These are phyloP conservation scores for Udeniomyces megalosporus DNA, from an alignment of 768 basidiomycete genomes.

Conservation along the genomic window DNA sequence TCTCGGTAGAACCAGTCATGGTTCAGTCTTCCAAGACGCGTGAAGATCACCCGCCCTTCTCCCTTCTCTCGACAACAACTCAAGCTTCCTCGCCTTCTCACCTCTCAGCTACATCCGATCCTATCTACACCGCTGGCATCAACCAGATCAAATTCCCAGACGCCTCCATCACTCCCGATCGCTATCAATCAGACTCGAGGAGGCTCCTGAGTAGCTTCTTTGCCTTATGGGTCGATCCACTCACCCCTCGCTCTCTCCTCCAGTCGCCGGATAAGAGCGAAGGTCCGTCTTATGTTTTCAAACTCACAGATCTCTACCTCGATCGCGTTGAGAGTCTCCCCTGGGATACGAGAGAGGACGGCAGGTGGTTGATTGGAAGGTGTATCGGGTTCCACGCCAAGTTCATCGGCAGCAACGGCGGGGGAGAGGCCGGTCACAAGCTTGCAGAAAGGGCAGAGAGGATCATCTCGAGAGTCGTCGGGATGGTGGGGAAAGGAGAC, in stretches of 20 bases:
- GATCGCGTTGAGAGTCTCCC: not conserved
- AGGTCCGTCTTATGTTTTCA: conserved; percentile 1
- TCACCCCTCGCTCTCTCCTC: not conserved
- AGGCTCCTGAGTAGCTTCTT: conserved; percentile 5
- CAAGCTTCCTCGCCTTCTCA: too few species aligned
- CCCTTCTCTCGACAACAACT: too few species aligned
- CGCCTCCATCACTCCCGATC: not conserved
- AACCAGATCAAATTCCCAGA: conserved; percentile 1
- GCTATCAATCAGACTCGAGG: conserved; percentile 2
- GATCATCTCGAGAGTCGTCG: not conserved
- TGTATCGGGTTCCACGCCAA: not conserved
- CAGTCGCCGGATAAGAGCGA: not conserved
- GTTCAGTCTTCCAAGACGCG: too few species aligned
- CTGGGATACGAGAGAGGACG: not conserved
- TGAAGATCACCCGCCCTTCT: too few species aligned
- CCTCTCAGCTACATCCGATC: not conserved
- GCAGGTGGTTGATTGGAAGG: not conserved
- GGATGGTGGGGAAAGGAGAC: not conserved
- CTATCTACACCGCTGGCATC: conserved; percentile 3
- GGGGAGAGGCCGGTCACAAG: not conserved
- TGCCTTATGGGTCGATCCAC: conserved; percentile 4
- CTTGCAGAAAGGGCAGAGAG: not conserved
- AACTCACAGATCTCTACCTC: not conserved
- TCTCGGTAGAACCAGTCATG: too few species aligned
- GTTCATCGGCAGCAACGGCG: not conserved